These are phyloP conservation scores for Talaromyces sp. DNA, from an alignment of 2,329 filamentous ascomycete genomes.

Conservation along the genomic window DNA sequence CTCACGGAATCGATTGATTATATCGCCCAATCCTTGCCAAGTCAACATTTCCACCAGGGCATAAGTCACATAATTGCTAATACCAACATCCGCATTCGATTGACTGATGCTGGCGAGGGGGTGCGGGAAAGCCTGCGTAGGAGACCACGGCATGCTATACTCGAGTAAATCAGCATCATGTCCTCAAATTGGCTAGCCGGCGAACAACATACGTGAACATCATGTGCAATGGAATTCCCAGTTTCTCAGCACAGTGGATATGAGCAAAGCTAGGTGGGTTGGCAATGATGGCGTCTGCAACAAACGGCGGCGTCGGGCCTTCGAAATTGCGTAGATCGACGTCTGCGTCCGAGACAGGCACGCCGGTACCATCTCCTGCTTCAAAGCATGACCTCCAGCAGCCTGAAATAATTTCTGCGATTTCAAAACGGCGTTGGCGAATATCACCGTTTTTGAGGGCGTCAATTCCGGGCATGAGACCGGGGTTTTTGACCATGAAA, in stretches of 20 bases:
- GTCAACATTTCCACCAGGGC: slow-evolving; percentile 85
- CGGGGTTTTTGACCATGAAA: slow-evolving; percentile 87
- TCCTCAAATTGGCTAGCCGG: neutral
- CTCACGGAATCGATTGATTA: slow-evolving; percentile 82
- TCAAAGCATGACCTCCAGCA: slow-evolving; percentile 86
- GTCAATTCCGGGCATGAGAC: slow-evolving; percentile 76
- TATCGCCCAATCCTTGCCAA: slow-evolving; percentile 85
- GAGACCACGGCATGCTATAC: slow-evolving; percentile 76
- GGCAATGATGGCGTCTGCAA: slow-evolving; percentile 83
- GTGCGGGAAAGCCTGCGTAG: slow-evolving; percentile 79
- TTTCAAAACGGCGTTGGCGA: slow-evolving; percentile 65
- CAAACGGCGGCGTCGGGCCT: slow-evolving; percentile 53
- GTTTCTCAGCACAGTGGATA: slow-evolving; percentile 71
- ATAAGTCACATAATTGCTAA: slow-evolving; percentile 80
- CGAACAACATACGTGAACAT: slow-evolving; percentile 71
- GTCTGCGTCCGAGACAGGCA: slow-evolving; percentile 24
- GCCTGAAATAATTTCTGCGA: slow-evolving; percentile 73
- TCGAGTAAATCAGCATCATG: slow-evolving; percentile 16
- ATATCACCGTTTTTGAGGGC: slow-evolving; percentile 73
- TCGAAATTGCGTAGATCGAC: slow-evolving; percentile 37
- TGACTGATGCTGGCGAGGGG: slow-evolving; percentile 77
- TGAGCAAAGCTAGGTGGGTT: slow-evolving; percentile 77
- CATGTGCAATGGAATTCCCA: slow-evolving; percentile 72
- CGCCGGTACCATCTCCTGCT: slow-evolving; percentile 59
- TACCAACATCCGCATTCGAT: slow-evolving; percentile 67